Conservation (phyloP, 2,329 filamentous ascomycete genomes). For the Diaporthe sp. region DNA sequence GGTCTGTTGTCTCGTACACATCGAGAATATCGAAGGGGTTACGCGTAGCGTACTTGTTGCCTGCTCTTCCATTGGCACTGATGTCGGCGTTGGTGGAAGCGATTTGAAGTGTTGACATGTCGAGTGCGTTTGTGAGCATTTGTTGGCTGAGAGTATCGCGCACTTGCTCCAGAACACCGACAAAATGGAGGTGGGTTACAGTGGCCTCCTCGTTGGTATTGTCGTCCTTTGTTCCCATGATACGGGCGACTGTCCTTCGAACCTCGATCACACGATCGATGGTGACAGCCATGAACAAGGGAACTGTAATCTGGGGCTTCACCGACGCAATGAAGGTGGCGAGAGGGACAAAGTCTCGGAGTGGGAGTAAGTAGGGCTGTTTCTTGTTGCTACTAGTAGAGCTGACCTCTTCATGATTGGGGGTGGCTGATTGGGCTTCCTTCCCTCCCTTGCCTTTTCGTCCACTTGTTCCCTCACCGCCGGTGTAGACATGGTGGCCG, state of each 20-base stretch:
- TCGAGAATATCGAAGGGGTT: not conserved
- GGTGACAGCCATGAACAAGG: not conserved
- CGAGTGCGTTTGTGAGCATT: not conserved
- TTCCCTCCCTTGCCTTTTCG: not conserved
- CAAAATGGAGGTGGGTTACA: not conserved
- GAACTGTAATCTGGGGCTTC: not conserved
- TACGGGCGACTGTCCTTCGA: not conserved
- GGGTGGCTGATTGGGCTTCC: too few species aligned
- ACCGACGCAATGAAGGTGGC: not conserved
- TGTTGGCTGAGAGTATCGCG: not conserved
- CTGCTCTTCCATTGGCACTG: not conserved
- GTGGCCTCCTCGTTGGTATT: not conserved
- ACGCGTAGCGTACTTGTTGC: not conserved
- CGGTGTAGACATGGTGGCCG: not conserved
- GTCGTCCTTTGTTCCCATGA: not conserved
- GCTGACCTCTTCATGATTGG: not conserved
- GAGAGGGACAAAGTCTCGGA: not conserved
- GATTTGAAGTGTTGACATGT: not conserved
- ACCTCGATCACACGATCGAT: slow-evolving; percentile 5
- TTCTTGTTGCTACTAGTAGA: not conserved
- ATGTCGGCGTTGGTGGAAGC: not conserved
- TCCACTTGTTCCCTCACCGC: not conserved
- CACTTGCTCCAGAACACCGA: not conserved
- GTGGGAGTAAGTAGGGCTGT: not conserved
- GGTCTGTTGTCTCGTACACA: not conserved